Evolutionary conservation across 106 monocot genomes (phyloP).

Genomic region (Allium cepa): DNA sequence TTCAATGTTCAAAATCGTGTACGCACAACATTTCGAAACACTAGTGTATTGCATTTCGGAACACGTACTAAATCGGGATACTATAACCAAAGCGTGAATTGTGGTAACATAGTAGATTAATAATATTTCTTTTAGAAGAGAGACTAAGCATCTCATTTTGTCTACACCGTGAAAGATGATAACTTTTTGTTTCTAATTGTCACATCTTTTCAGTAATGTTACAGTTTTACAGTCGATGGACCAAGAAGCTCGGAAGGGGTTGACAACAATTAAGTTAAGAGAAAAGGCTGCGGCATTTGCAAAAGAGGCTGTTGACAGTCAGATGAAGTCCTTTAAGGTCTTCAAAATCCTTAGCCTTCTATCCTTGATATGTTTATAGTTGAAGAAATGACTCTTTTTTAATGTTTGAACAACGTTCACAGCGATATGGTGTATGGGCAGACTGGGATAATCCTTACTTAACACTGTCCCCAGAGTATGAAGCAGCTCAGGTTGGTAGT

Average conservation of each 20-base stretch:
- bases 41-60: no score
- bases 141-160: no score
- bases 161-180: no score
- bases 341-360: background rate
- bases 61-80: no score
- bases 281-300: conserved; percentile 95
- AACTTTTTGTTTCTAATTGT: background rate
- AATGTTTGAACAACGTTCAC: conserved; percentile 15
- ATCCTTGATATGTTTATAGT: background rate
- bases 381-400: conserved; percentile 1
- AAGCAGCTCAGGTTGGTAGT: conserved; percentile 88
- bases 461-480: conserved; percentile 97
- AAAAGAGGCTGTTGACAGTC: conserved; percentile 66
- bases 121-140: no score
- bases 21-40: no score
- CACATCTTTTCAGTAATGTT: conserved; percentile 6
- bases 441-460: conserved; percentile 91
- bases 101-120: no score
- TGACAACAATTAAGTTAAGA: conserved; percentile 81
- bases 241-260: conserved; percentile 67
- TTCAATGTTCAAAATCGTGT: no score
- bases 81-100: no score
- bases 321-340: conserved; percentile 99
- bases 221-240: conserved; percentile 93
- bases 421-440: conserved; percentile 97